Percentiles rank a stretch among this genome's conserved stretches.
phyloP scores from a whole-genome alignment of 2,329 filamentous ascomycete genomes.

The Pestalotiopsis sp. region DNA sequence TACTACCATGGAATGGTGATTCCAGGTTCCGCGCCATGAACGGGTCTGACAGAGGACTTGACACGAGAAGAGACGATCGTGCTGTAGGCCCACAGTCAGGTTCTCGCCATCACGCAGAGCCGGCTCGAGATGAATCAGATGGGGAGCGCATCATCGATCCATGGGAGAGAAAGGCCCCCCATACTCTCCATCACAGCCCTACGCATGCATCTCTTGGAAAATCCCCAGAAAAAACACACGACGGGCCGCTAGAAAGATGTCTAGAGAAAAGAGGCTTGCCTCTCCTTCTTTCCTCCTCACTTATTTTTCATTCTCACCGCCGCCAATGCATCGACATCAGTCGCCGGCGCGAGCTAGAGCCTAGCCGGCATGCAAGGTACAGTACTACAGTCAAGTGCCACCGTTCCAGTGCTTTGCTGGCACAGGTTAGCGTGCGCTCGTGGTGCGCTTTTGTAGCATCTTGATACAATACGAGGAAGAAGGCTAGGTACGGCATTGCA shows the following conservation, averaged over 20 bases:
- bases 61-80: too few species aligned
- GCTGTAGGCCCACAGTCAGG: too few species aligned
- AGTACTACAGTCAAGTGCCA: background rate
- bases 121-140: too few species aligned
- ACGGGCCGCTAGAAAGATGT: background rate
- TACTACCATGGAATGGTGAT: too few species aligned
- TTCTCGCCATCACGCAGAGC: too few species aligned
- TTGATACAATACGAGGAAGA: slow-evolving; percentile 1
- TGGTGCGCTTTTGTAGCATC: background rate
- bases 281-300: background rate
- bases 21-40: too few species aligned
- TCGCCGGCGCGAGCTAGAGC: background rate
- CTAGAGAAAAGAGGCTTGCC: background rate
- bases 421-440: background rate
- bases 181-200: background rate
- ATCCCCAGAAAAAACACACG: background rate
- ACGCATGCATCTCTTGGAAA: background rate
- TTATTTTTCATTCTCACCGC: background rate
- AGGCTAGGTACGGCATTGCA: background rate
- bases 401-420: background rate
- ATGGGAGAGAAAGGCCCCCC: background rate
- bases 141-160: too few species aligned
- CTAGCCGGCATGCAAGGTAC: background rate
- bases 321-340: background rate
- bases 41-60: too few species aligned